These are phyloP conservation scores for Fusarium pseudonygamai DNA, from an alignment of 2,329 filamentous ascomycete genomes.

Conservation along the genomic window DNA sequence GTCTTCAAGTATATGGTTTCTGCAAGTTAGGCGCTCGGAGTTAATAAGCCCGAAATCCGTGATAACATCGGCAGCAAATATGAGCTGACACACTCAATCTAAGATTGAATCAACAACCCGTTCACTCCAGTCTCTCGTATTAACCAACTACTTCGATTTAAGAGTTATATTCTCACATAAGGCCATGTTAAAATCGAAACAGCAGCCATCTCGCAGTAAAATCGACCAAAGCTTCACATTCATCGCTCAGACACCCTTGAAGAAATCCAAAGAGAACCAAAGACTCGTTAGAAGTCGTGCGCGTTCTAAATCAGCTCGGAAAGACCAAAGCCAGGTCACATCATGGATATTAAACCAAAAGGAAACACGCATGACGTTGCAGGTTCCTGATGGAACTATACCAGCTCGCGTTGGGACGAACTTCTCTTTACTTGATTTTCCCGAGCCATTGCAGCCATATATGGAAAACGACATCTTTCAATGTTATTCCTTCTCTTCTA, in stretches of 20 bases:
- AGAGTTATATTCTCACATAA: fast-evolving
- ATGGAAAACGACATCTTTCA: constrained; percentile 28
- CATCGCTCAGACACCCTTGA: constrained; percentile 1
- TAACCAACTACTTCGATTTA: fast-evolving
- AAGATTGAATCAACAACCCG: fast-evolving
- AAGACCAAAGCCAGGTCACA: neutral
- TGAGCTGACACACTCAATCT: neutral
- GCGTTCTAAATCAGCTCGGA: neutral
- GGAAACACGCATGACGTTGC: neutral
- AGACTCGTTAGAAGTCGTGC: constrained; percentile 23
- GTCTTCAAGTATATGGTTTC: neutral
- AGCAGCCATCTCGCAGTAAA: neutral
- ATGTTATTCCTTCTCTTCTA: constrained; percentile 13
- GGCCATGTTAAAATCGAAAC: neutral
- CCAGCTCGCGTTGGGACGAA: constrained; percentile 25
- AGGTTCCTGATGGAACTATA: constrained; percentile 2
- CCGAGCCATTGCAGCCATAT: constrained; percentile 30
- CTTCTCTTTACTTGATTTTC: constrained; percentile 34
- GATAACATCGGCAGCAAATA: neutral
- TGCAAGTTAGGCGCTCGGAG: neutral
- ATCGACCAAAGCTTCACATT: constrained; percentile 9
- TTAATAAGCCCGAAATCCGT: neutral
- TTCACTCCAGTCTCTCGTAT: fast-evolving
- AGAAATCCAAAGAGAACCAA: neutral
- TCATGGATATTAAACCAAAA: constrained; percentile 27